Evolutionary conservation across 75 land plant species (phyloP).

Genomic region (Adiantum capillusveneris): DNA sequence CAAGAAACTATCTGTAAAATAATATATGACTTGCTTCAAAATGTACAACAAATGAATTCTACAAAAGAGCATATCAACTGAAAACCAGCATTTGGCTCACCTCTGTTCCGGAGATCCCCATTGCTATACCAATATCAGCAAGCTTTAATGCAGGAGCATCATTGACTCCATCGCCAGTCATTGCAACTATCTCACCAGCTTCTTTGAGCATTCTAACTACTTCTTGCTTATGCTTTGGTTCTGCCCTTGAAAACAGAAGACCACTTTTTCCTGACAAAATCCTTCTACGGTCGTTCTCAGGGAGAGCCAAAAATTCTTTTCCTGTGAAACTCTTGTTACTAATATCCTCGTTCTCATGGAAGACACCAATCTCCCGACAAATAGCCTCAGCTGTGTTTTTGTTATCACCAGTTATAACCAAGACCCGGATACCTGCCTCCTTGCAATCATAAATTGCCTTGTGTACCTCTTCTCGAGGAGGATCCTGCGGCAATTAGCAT

Average conservation of each 20-base stretch:
- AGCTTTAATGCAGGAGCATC: slow-evolving; percentile 93
- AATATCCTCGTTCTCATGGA: slow-evolving; percentile 52
- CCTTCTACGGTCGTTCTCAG: slow-evolving; percentile 24
- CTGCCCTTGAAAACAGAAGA: slow-evolving; percentile 80
- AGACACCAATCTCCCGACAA: slow-evolving; percentile 86
- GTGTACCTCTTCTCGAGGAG: slow-evolving; percentile 79
- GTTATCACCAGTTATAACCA: slow-evolving; percentile 96
- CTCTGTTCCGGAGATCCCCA: slow-evolving; percentile 56
- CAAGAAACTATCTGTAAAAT: background rate
- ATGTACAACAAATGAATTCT: no score
- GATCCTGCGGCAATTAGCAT: slow-evolving; percentile 44
- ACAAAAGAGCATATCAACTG: no score
- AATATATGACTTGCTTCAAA: background rate
- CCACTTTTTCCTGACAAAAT: slow-evolving; percentile 67
- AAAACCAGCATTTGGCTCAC: no score
- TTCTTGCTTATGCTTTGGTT: slow-evolving; percentile 87
- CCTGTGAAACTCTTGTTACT: slow-evolving; percentile 59
- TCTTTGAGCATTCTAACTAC: slow-evolving; percentile 50
- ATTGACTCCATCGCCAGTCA: slow-evolving; percentile 99
- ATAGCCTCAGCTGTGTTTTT: slow-evolving; percentile 94
- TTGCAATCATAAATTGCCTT: slow-evolving; percentile 80
- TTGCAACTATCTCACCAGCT: slow-evolving; percentile 92
- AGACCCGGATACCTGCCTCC: slow-evolving; percentile 90
- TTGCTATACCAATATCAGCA: slow-evolving; percentile 51
- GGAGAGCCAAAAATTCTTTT: slow-evolving; percentile 57